Evolutionary conservation across 371 early-diverging fungal genomes (phyloP).

Genomic region (Mortierella sp.): DNA sequence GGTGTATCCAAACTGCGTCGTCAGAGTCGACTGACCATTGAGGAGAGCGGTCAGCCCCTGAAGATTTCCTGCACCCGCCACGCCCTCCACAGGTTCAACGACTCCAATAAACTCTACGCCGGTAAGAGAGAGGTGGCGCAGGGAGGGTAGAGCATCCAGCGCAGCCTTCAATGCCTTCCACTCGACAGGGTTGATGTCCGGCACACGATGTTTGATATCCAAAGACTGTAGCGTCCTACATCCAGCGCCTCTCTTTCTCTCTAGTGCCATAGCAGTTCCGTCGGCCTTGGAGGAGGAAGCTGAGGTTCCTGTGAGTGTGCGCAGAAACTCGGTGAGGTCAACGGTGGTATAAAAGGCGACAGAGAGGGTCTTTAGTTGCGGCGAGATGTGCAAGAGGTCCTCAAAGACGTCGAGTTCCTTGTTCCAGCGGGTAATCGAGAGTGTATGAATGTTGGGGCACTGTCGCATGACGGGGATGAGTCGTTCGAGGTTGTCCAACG

Average conservation of each 20-base stretch:
- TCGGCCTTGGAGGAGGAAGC: neutral
- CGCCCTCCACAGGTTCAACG: neutral
- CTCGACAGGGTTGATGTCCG: constrained; percentile 34
- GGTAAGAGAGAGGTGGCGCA: constrained; percentile 26
- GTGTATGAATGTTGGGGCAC: constrained; percentile 34
- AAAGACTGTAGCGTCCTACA: constrained; percentile 15
- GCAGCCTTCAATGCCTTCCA: constrained; percentile 35
- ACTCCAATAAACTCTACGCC: constrained; percentile 36
- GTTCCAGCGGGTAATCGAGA: constrained; percentile 37
- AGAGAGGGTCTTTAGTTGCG: constrained; percentile 19
- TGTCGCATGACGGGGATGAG: constrained; percentile 21
- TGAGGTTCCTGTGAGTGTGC: neutral
- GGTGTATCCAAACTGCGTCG: too few species aligned
- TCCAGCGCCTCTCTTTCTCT: neutral
- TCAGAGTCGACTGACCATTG: neutral
- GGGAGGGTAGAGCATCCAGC: constrained; percentile 14
- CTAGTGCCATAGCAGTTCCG: neutral
- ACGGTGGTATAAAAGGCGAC: constrained; percentile 40
- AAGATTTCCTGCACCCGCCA: neutral
- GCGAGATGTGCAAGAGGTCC: neutral
- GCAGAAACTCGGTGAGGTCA: constrained; percentile 32
- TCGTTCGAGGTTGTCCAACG: constrained; percentile 37
- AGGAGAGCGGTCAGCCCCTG: neutral
- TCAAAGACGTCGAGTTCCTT: constrained; percentile 23
- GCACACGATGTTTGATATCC: constrained; percentile 37